phyloP scores from a whole-genome alignment of 768 basidiomycete species.

The Cystobasidium tubakii region DNA sequence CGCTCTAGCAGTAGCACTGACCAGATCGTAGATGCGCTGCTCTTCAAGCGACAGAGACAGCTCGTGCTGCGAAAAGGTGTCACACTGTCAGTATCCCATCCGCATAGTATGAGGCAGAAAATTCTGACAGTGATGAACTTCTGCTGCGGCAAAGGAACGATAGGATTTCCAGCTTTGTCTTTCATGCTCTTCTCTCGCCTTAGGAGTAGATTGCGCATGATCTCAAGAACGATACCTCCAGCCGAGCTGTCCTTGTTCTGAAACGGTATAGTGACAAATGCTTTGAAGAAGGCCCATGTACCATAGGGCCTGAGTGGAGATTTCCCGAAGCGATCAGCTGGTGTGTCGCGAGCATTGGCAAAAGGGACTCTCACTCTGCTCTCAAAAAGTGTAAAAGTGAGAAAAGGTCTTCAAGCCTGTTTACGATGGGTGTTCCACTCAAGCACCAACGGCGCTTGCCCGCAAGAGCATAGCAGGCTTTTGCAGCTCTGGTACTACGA shows the following conservation, averaged over 20 bases:
- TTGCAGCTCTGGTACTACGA: conserved; percentile 75
- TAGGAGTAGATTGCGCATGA: conserved; percentile 72
- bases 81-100: not conserved
- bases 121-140: conserved; percentile 59
- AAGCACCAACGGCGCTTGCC: conserved; percentile 82
- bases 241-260: conserved; percentile 83
- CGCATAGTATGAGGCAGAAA: not conserved
- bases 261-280: conserved; percentile 87
- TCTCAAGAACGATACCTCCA: conserved; percentile 89
- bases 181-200: conserved; percentile 90
- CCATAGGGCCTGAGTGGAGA: conserved; percentile 23
- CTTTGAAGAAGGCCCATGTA: conserved; percentile 62
- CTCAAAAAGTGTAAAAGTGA: conserved; percentile 60
- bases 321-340: too few relatives aligned
- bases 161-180: conserved; percentile 74
- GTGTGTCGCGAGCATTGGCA: not conserved
- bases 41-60: conserved; percentile 78
- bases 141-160: conserved; percentile 82
- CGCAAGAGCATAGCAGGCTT: conserved; percentile 73
- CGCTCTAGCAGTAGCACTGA: not conserved
- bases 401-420: conserved; percentile 69
- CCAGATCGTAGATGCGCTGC: conserved; percentile 66
- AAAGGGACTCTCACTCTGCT: conserved; percentile 47
- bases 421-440: conserved; percentile 93
- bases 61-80: too few relatives aligned